phyloP scores from a whole-genome alignment of 192 early-diverging fungal genomes.

The Funneliformis geosporum region DNA sequence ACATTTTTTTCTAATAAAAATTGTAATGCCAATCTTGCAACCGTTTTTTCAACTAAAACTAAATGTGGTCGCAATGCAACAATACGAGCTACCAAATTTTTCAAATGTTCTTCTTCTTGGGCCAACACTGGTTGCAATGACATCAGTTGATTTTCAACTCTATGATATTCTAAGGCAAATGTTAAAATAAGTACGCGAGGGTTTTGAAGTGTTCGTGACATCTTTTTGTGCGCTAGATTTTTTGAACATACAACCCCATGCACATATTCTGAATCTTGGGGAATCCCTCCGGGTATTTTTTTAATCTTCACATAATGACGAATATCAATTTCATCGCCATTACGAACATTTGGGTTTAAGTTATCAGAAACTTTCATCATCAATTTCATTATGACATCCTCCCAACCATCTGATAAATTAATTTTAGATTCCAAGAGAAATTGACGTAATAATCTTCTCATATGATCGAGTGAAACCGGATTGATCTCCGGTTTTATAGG shows the following conservation, averaged over 20 bases:
- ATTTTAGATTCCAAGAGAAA: conserved; percentile 68
- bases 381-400: conserved; percentile 69
- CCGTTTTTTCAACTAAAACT: conserved; percentile 78
- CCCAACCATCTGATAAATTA: conserved; percentile 57
- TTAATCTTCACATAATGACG: conserved; percentile 94
- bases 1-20: conserved; percentile 77
- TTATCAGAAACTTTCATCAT: conserved; percentile 65
- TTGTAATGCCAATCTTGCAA: conserved; percentile 85
- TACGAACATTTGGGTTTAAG: conserved; percentile 64
- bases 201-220: conserved; percentile 65
- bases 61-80: conserved; percentile 74
- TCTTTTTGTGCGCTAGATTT: conserved; percentile 87
- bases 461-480: conserved; percentile 64
- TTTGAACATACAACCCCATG: conserved; percentile 93
- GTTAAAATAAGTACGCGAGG: conserved; percentile 87
- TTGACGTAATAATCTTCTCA: conserved; percentile 70
- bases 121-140: conserved; percentile 79
- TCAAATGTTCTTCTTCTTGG: conserved; percentile 83
- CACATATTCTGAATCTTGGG: conserved; percentile 80
- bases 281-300: conserved; percentile 85
- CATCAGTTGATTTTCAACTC: conserved; percentile 72
- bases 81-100: conserved; percentile 78
- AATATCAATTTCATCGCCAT: conserved; percentile 85
- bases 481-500: conserved; percentile 58
- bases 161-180: conserved; percentile 83